Conservation (phyloP, 805 yeast species). For the Yarrowia sp. region DNA sequence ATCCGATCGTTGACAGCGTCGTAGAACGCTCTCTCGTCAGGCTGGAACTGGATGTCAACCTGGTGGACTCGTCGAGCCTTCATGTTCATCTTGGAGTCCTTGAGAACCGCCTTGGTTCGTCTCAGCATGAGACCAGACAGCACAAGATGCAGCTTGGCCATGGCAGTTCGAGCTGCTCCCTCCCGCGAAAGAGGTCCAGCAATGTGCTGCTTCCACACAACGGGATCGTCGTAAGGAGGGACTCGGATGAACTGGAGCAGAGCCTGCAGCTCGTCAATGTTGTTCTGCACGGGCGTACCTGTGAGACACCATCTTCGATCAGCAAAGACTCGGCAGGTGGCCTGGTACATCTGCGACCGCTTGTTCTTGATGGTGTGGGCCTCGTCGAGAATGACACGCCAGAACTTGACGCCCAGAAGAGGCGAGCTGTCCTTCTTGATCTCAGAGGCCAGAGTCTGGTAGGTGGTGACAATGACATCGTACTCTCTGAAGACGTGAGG, state of each 20-base stretch:
- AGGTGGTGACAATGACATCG: slow-evolving; percentile 19
- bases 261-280: slow-evolving; percentile 52
- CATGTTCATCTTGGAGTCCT: slow-evolving; percentile 30
- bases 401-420: slow-evolving; percentile 27
- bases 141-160: slow-evolving; percentile 35
- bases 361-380: slow-evolving; percentile 63
- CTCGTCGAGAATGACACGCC: slow-evolving; percentile 60
- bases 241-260: slow-evolving; percentile 44
- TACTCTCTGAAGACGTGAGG: slow-evolving; percentile 44
- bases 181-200: slow-evolving; percentile 33
- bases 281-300: slow-evolving; percentile 65
- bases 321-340: slow-evolving; percentile 45
- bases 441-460: slow-evolving; percentile 12
- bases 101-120: slow-evolving; percentile 46
- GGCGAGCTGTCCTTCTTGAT: slow-evolving; percentile 7
- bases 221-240: slow-evolving; percentile 13
- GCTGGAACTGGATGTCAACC: slow-evolving; percentile 34
- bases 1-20: slow-evolving; percentile 32
- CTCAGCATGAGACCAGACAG: slow-evolving; percentile 45
- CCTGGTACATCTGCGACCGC: slow-evolving; percentile 47
- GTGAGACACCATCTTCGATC: slow-evolving; percentile 57
- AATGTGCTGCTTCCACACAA: slow-evolving; percentile 35
- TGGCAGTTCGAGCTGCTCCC: slow-evolving; percentile 21
- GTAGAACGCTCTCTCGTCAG: slow-evolving; percentile 37
- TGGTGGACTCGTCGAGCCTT: slow-evolving; percentile 34